Percentiles rank a stretch among this genome's conserved stretches.
phyloP scores from a whole-genome alignment of 768 basidiomycete genomes.

The Suillus weaverae region DNA sequence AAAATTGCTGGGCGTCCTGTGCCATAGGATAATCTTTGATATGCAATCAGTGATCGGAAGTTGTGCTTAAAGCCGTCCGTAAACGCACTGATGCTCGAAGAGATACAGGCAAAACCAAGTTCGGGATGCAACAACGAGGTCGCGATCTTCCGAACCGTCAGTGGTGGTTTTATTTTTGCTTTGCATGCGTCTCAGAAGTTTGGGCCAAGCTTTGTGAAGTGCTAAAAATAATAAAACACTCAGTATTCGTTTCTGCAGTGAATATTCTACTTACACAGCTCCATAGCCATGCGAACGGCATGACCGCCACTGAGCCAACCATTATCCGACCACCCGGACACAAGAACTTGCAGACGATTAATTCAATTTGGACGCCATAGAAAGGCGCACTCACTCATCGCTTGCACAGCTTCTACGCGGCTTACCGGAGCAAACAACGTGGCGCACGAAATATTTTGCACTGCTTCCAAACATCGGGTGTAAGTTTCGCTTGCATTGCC shows the following conservation, averaged over 20 bases:
- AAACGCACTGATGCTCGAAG: slow-evolving; percentile 87
- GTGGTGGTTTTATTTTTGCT: slow-evolving; percentile 46
- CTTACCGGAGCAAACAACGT: slow-evolving; percentile 86
- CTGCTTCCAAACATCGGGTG: slow-evolving; percentile 75
- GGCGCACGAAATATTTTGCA: slow-evolving; percentile 79
- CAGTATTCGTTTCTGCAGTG: not conserved
- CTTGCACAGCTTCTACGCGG: slow-evolving; percentile 86
- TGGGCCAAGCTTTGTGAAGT: slow-evolving; percentile 91
- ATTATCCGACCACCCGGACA: slow-evolving; percentile 93
- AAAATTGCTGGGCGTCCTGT: slow-evolving; percentile 92
- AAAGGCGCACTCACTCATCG: slow-evolving; percentile 70
- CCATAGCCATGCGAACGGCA: slow-evolving; percentile 97
- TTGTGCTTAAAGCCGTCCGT: not conserved
- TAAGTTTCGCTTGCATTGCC: slow-evolving; percentile 76
- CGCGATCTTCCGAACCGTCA: slow-evolving; percentile 62
- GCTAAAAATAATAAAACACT: slow-evolving; percentile 41
- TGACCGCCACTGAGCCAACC: slow-evolving; percentile 96
- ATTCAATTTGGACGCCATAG: slow-evolving; percentile 1
- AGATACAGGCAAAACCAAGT: slow-evolving; percentile 95
- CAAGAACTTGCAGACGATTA: slow-evolving; percentile 55
- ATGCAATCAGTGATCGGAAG: not conserved
- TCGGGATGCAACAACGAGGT: slow-evolving; percentile 78
- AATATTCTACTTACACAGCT: slow-evolving; percentile 62
- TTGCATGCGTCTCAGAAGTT: slow-evolving; percentile 76
- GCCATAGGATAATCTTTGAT: slow-evolving; percentile 84